Base-by-base conservation (phyloP, 108 stramenopile species). In the Conticribra weissflogii region DNA sequence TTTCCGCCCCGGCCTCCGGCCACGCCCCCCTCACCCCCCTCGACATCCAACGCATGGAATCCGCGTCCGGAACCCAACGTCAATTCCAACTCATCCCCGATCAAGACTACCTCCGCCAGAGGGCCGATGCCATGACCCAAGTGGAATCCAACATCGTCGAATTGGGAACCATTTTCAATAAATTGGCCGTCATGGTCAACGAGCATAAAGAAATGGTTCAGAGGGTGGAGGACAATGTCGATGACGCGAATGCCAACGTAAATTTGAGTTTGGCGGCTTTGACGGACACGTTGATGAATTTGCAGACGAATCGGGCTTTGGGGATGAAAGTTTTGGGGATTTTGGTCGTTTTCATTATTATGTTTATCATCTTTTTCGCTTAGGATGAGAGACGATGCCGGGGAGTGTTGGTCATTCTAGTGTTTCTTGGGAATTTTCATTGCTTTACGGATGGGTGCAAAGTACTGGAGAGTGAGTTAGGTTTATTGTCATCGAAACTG, bases 161-260 rank as follows among this genome's bases (percentile, higher is more conserved):
- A 71, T 53, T 95, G 31, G 94, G 94, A 21, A 89, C 89, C 14
- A 88, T 95, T 54, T 95, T 91, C 68, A 88, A 95, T 59, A 89
- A 89, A 61, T 71, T 95, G 44, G 94, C 94, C 0, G 88, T 88
- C 54, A 95, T 95, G 94, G 91, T 95, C 8, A 76, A 83, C 41
- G 91, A 95, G 56, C 94, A 95, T 68, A 70, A 78, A 34, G 94
- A 95, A 48, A 90, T 95, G 91, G 94, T 95, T 0, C 87, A 91
- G 59, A 69, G 91, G 60, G 91, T 95, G 45, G 94, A 95, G 76
- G 94, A 95, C 74, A 92, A 95, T 81, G 91, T 95, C 18, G 91
- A 95, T 29, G 91, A 92, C 27, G 85, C 94, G n/a, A 88, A 89
- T 56, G 62, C 83, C 29, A 95, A 85, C 50, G 81, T 95, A 57